Base-by-base conservation (phyloP, 2,329 filamentous ascomycete species). In the Penicillium sp. region DNA sequence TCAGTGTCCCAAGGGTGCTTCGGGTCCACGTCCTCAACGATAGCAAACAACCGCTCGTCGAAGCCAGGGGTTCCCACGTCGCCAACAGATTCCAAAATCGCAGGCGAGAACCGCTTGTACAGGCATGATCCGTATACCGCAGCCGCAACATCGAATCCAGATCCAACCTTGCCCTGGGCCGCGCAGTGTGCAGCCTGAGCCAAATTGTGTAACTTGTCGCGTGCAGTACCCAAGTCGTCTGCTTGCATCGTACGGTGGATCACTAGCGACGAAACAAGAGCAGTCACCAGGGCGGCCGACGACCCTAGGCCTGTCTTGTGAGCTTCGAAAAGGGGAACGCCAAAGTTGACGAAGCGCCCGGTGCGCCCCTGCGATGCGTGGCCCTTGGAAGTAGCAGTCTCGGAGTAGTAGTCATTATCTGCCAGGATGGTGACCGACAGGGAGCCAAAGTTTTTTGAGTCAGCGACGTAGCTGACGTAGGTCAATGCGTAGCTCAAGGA, bases 221-320 rank as follows among this genome's bases (percentile, higher is more conserved):
- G 83, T 53, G 87, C 86, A 0, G 77, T 65, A 0, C 82, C 78
- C 20, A 79, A 68, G 56, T 78, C 76, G 38, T 78, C 75, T 2
- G 76, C 74, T 51, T 77, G 76, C 64, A 79, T 73, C 8, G 76
- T 78, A 3, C 76, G 76, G 64, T 79, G 76, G 51, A 78, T 75
- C 39, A 78, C 76, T 35, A 49, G 83, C 81, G 50, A 76, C 47
- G 55, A 92, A 71, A 76, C 88, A 42, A 99, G 86, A 42, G 93
- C 84, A 1, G 95, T 98, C 35, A 98, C 94, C 12, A 99, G 85
- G 4, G 95, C 95, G 4, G 95, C 95, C 1, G 93, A 97, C 11
- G 93, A 97, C 59, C 95, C 95, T 34, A 99, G 86, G 1, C 95
- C 95, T 0, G 95, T 99, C 81, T 99, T 99, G 83, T 97, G 90